These are phyloP conservation scores for Plasmodium knowlesi DNA, from an alignment of 169 alveolate genomes.

Conservation along the genomic window DNA sequence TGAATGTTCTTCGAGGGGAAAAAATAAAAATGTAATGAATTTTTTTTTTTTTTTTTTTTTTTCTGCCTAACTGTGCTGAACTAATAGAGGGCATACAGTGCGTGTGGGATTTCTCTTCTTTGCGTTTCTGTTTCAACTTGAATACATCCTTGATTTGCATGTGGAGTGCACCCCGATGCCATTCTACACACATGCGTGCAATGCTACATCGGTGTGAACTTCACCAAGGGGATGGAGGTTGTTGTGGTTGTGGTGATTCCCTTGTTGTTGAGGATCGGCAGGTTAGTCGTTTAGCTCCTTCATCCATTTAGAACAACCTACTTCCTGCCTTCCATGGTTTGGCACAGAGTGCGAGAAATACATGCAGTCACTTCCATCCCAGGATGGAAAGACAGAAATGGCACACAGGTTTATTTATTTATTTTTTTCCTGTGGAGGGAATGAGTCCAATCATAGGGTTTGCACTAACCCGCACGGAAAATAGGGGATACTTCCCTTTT, in stretches of 20 bases:
- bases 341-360: background rate
- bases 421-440: background rate
- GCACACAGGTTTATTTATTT: background rate
- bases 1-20: background rate
- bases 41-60: background rate
- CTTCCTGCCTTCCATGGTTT: background rate
- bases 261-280: background rate
- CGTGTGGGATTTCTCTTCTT: background rate
- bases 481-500: background rate
- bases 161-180: background rate
- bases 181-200: background rate
- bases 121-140: background rate
- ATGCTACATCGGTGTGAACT: background rate
- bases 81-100: background rate
- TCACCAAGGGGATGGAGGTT: too few relatives aligned
- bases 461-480: slow-evolving; percentile 5
- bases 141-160: background rate
- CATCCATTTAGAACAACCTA: background rate
- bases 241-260: background rate
- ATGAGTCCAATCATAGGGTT: background rate
- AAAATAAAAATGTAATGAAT: background rate
- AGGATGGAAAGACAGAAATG: background rate
- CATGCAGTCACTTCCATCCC: background rate
- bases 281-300: background rate
- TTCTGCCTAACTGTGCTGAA: background rate